Conservation (phyloP, 2,329 filamentous ascomycete genomes). For the Cladosporium velox region DNA sequence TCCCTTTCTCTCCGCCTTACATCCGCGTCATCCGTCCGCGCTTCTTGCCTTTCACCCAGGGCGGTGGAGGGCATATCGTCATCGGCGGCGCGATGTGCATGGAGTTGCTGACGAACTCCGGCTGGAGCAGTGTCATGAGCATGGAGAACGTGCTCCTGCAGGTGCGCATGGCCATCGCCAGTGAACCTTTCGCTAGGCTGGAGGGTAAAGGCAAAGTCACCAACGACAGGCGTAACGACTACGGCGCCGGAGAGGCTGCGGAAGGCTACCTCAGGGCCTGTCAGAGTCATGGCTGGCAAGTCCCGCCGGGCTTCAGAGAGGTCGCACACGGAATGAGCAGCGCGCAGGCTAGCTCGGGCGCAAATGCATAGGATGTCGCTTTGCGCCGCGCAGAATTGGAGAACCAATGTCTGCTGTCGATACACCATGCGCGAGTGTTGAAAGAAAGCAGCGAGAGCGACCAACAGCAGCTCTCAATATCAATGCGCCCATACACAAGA, state of each 20-base stretch:
- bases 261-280: slow-evolving; percentile 73
- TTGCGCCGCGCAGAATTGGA: background rate
- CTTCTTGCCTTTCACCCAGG: slow-evolving; percentile 69
- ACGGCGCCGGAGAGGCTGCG: slow-evolving; percentile 69
- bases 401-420: background rate
- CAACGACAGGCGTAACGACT: slow-evolving; percentile 41
- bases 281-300: slow-evolving; percentile 67
- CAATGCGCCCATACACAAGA: background rate
- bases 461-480: background rate
- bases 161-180: slow-evolving; percentile 73
- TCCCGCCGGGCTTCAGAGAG: slow-evolving; percentile 63
- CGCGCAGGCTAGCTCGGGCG: background rate
- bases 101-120: slow-evolving; percentile 72
- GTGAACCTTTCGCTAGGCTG: slow-evolving; percentile 75
- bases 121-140: slow-evolving; percentile 72
- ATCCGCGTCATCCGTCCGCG: slow-evolving; percentile 79
- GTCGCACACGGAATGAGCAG: slow-evolving; percentile 42
- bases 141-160: slow-evolving; percentile 81
- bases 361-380: slow-evolving; percentile 1
- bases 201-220: slow-evolving; percentile 33
- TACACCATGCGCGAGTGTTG: background rate
- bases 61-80: slow-evolving; percentile 86
- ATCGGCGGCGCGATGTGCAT: slow-evolving; percentile 81
- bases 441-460: background rate
- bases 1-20: slow-evolving; percentile 79